Base-by-base conservation (phyloP, 2,329 filamentous ascomycete genomes). In the Boeremia lycopersici region DNA sequence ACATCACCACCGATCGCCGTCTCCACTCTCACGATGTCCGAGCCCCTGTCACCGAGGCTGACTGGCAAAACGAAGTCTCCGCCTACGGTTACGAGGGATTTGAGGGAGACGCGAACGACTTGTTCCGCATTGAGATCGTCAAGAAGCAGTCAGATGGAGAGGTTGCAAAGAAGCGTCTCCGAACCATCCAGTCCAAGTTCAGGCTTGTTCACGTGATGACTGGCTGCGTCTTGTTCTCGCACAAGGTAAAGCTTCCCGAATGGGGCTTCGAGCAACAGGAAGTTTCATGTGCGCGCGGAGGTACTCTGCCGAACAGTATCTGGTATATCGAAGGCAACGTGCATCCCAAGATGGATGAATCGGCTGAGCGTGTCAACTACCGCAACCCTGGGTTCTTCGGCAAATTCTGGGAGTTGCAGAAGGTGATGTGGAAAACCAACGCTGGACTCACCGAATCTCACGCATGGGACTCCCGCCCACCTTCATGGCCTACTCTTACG, bases 231-330 rank as follows among this genome's bases (percentile, higher is more conserved):
- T 83, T 99, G 23, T 99, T 99, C 82, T 98, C 93, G 0, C 95
- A 99, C 83, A 98, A 97, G 80, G 93, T 98, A 74, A 99, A 99
- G 81, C 87, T 99, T 54, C 95, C 95, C 3, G 92, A 96, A 2
- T 99, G 95, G 95, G 95, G 90, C 41, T 99, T 89, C 47, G 95
- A 98, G 76, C 95, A 99, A 76, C 95, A 99, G 76, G 95, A 99
- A 77, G 95, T 99, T n/a, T 98, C 93, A 17, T 99, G 95, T 72
- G 95, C 95, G 7, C 89, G 88, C 65, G 89, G 90, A 42, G 95
- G 92, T 65, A 96, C 92, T 59, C 80, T 97, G 33, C 95, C 95
- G 50, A 99, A 99, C 84, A 96, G 92, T 69, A 79, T 99, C 64
- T 99, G 95, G 95, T 98, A 97, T 70, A 82, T 99, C 59, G 95